Conservation (phyloP, 768 basidiomycete species). For the Psilocybe azurescens region DNA sequence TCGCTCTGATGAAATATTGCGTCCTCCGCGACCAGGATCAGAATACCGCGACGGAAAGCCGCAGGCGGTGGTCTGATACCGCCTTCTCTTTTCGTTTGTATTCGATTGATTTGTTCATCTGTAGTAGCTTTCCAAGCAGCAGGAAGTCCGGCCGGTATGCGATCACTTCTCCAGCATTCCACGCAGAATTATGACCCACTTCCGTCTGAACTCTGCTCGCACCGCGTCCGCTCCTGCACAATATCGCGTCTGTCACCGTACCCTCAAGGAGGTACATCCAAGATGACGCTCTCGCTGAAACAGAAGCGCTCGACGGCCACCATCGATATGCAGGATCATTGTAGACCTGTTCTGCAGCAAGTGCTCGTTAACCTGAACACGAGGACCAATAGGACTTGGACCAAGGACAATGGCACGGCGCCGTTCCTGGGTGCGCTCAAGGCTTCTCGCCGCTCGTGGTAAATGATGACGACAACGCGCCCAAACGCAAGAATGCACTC, state of each 20-base stretch:
- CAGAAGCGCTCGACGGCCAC: constrained; percentile 32
- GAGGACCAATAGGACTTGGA: background rate
- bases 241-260: constrained; percentile 79
- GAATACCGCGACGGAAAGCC: constrained; percentile 69
- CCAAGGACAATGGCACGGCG: constrained; percentile 21
- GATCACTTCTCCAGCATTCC: constrained; percentile 74
- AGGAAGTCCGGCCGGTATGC: constrained; percentile 66
- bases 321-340: constrained; percentile 22
- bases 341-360: constrained; percentile 45
- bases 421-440: constrained; percentile 47
- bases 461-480: constrained; percentile 28
- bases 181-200: constrained; percentile 73
- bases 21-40: constrained; percentile 73
- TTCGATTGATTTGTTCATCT: constrained; percentile 4
- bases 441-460: constrained; percentile 46
- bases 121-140: constrained; percentile 74
- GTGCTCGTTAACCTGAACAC: constrained; percentile 46
- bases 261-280: constrained; percentile 54
- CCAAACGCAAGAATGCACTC: constrained; percentile 43
- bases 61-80: constrained; percentile 69
- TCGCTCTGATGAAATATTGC: constrained; percentile 68
- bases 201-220: constrained; percentile 69
- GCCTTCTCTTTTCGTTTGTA: constrained; percentile 54
- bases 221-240: constrained; percentile 67
- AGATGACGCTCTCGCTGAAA: constrained; percentile 50